Evolutionary conservation across 1,284 basidiomycete species (phyloP).

Genomic region (Boletus mariae): DNA sequence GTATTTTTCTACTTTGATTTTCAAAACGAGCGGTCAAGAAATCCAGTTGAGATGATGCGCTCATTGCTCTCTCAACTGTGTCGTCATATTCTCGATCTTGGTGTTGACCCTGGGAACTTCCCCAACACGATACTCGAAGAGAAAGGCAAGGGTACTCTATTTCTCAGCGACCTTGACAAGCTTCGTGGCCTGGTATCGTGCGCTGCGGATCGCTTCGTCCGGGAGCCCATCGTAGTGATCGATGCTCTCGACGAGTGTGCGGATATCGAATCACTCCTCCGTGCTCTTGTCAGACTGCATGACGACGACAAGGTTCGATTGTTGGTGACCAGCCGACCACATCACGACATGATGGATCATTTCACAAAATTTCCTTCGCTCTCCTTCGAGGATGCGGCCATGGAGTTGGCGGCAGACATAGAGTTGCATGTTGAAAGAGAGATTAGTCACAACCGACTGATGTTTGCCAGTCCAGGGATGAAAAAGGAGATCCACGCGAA

Average conservation of each 20-base stretch:
- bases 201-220: neutral
- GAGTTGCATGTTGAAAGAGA: neutral
- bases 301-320: neutral
- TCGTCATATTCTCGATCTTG: neutral
- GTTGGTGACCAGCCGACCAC: neutral
- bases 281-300: neutral
- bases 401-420: neutral
- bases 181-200: neutral
- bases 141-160: neutral
- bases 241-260: neutral
- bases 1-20: neutral
- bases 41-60: neutral
- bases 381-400: neutral
- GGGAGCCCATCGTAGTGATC: neutral
- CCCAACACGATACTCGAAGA: neutral
- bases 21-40: neutral
- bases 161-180: neutral
- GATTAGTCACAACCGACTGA: neutral
- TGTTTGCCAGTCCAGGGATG: neutral
- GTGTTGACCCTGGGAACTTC: neutral
- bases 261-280: neutral
- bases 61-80: neutral
- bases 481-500: neutral
- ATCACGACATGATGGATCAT: neutral
- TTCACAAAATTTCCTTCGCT: neutral